A percentile compares a stretch with the other conserved stretches of the same genome.
phyloP scores from a whole-genome alignment of 495 filamentous ascomycete genomes.

The Xylaria palmicola region DNA sequence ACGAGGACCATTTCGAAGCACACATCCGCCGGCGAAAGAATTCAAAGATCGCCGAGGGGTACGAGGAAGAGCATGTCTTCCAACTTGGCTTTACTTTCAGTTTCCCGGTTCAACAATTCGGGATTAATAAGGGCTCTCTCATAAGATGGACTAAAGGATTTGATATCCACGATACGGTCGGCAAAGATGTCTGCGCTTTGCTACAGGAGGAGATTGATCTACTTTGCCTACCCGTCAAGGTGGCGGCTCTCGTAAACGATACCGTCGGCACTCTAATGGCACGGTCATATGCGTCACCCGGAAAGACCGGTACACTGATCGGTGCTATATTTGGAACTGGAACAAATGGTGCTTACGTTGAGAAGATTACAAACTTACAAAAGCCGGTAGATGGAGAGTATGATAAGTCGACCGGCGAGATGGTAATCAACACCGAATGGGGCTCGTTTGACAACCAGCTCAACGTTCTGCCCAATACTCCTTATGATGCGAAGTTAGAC shows the following conservation, averaged over 20 bases:
- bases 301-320: slow-evolving; percentile 79
- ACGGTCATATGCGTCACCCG: slow-evolving; percentile 88
- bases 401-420: slow-evolving; percentile 81
- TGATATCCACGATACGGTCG: slow-evolving; percentile 87
- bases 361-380: slow-evolving; percentile 66
- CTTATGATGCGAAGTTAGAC: slow-evolving; percentile 80
- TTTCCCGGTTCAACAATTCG: slow-evolving; percentile 90
- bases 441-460: slow-evolving; percentile 96
- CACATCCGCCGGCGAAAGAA: slow-evolving; percentile 61
- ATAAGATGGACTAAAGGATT: slow-evolving; percentile 99
- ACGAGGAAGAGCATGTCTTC: slow-evolving; percentile 70
- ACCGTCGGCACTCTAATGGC: slow-evolving; percentile 98
- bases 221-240: slow-evolving; percentile 82
- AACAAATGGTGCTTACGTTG: slow-evolving; percentile 92
- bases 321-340: slow-evolving; percentile 95
- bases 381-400: slow-evolving; percentile 66
- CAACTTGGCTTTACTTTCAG: slow-evolving; percentile 95
- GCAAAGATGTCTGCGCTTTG: slow-evolving; percentile 89
- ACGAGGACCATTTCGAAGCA: slow-evolving; percentile 81
- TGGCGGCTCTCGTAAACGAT: slow-evolving; percentile 94
- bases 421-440: slow-evolving; percentile 99
- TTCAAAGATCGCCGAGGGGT: slow-evolving; percentile 51
- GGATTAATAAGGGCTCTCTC: slow-evolving; percentile 88
- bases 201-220: slow-evolving; percentile 90
- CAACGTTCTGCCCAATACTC: slow-evolving; percentile 78